Base-by-base conservation (phyloP, 441 rosid genomes). In the Macaranga tanarius region DNA sequence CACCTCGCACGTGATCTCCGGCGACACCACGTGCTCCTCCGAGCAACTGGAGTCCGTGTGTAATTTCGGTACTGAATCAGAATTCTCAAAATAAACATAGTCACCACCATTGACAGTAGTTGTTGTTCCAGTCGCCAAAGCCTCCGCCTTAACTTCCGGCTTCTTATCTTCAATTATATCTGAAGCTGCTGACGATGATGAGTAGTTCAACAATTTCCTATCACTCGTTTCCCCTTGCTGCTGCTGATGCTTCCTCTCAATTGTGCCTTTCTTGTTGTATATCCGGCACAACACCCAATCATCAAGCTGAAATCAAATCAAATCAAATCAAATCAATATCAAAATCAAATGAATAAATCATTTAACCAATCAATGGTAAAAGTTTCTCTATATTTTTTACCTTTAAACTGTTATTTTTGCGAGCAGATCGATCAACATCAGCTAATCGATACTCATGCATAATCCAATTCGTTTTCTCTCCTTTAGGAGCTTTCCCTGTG, bases 281-380 rank as follows among this genome's bases (percentile, higher is more conserved):
- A 93, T 89, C 68, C 98, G 96, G 74, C 96, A 93, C 45, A 92
- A 72, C 59, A 92, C 98, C 98, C 98, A 92, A 84, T 92, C 98
- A 57, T 92, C 98, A 38, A 93, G 83, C 98, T 93, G 93, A 64
- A 73, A 58, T 5, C 26, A 50, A 63, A 67, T n/a, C 60, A 62
- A n/a, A n/a, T n/a, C n/a, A n/a, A n/a, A n/a, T n/a, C n/a, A n/a
- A n/a, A n/a, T n/a, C n/a, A 31, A 31, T 2, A 31, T 31, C 38
- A 34, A 34, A 34, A 34, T 34, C 38, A 34, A 34, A 34, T 34
- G 2, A 22, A 75, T 67, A 67, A 48, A 56, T 15, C 4, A 62
- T 47, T 67, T 51, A 47, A 67, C 58, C 44, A 52, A 57, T 40
- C 4, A 17, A 3, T 34, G 4, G 7, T 7, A 3, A 34, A 34